Base-by-base conservation (phyloP, 352 stramenopile species). In the Phytopythium litorale region DNA sequence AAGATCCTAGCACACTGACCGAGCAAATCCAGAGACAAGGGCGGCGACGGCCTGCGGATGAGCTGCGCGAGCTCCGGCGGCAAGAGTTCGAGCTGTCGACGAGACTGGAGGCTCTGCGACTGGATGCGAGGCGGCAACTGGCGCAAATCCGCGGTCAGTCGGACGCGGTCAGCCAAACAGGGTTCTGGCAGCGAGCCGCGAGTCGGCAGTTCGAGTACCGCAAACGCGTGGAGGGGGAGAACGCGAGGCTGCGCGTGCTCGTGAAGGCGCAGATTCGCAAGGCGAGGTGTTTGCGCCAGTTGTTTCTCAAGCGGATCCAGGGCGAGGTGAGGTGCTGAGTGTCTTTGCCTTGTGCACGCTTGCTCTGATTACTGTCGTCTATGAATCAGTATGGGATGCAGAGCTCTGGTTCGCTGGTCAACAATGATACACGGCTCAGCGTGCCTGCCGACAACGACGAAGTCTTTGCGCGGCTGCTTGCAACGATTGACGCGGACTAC, bases 401-500 rank as follows among this genome's bases (percentile, higher is more conserved):
- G 53, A 28, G 16, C 4, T 15, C 28, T 11, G 30, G 53, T 4
- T 21, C 53, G 21, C 11, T 48, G 13, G 35, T 23, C n/a, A 23
- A 23, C 16, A 1, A 15, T 37, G 40, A n/a, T 7, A 13, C 6
- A 18, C 12, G n/a, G 13, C 0, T 13, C 35, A 18, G 5, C 4
- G 16, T 23, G 45, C 53, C 37, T 15, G 50, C 1, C 7, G 61
- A 62, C 35, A 62, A 58, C 19, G 55, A 56, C 40, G 50, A 12
- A 11, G 59, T 64, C 11, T 64, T 62, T 37, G 45, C 40, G 4
- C 42, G 37, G n/a, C 55, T 66, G 8, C 32, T 48, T 5, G 51
- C 16, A 32, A 63, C 49, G 38, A 38, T 67, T 30, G 62, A 63
- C 30, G 38, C 52, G 0, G 56, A 51, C 21, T 67, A 59, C 15